Evolutionary conservation across 2,329 filamentous ascomycete genomes (phyloP), one percentile per base, ranked within the genome.

Genomic region (Neonectria sp.): DNA sequence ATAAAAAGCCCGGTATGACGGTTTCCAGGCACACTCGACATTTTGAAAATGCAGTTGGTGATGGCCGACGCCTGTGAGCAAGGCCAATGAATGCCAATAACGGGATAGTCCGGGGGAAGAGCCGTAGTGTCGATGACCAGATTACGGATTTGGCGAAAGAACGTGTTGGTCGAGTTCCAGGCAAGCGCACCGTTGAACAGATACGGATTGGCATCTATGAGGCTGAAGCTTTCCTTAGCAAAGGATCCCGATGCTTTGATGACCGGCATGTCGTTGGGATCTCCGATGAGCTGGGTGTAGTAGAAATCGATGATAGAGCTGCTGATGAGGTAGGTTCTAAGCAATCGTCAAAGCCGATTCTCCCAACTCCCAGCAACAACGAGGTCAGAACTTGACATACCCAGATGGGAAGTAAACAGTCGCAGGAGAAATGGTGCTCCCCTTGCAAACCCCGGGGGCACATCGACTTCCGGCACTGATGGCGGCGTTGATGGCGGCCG

Each of bases 281-380:
- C 91, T 46, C 93, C 93, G 33, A 95, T 86, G 68, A 96, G 86
- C 79, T 94, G 91, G 1, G 93, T 95, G 78, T 94, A 94, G 82
- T 95, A 96, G 80, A 91, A 90, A 77, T 92, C 90, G 48, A 93
- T 81, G 67, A 96, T 90, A 6, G 93, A 92, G 69, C 84, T 86
- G 57, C 88, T 92, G 68, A 95, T 89, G 6, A 91, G 75, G 76
- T 95, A 96, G 3, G 91, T 95, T 51, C 80, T 81, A 37, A 3
- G 4, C 9, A 7, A 11, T 68, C 63, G 64, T 58, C 13, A 49
- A 12, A 33, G 11, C 67, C 43, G 9, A 70, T 70, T 56, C 75
- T 73, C 56, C 74, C 75, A 21, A 71, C 3, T 11, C 1, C 24
- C 51, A 48, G 13, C 3, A 13, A 7, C 9, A n/a, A 11, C 9